Percentiles rank a stretch among this genome's conserved stretches.
phyloP scores from a whole-genome alignment of 2,329 filamentous ascomycete genomes.

The Fusarium nelsonii region DNA sequence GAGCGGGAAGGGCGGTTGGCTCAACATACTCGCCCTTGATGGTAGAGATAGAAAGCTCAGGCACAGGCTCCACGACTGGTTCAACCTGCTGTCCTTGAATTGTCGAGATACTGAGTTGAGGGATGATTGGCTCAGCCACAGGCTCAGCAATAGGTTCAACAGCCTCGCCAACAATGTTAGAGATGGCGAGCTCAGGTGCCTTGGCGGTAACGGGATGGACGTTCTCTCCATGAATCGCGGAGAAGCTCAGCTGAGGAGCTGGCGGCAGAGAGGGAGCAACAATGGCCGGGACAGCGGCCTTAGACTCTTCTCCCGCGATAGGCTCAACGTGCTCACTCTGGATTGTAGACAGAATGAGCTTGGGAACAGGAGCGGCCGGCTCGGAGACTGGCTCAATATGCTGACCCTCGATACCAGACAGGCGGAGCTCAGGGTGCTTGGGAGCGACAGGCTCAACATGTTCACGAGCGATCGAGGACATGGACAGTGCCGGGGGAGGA shows the following conservation, averaged over 20 bases:
- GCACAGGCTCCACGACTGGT: conserved; percentile 34
- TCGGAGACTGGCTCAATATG: conserved; percentile 43
- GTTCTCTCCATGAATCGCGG: conserved; percentile 43
- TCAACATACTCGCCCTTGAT: conserved; percentile 46
- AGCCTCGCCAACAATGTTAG: conserved; percentile 26
- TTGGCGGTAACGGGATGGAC: conserved; percentile 27
- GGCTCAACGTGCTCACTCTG: conserved; percentile 40
- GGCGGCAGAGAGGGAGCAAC: conserved; percentile 24
- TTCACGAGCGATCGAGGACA: conserved; percentile 32
- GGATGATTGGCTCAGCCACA: conserved; percentile 12
- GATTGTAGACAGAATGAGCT: conserved; percentile 40
- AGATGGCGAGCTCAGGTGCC: conserved; percentile 31
- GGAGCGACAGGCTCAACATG: conserved; percentile 48
- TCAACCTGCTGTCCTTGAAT: conserved; percentile 45
- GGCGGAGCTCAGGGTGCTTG: conserved; percentile 29
- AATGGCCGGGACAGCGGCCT: conserved; percentile 7
- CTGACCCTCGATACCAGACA: conserved; percentile 43
- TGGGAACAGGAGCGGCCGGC: conserved; percentile 13
- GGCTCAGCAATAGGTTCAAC: conserved; percentile 31
- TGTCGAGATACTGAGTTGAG: conserved; percentile 35
- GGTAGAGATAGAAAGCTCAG: conserved; percentile 38
- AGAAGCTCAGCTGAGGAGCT: conserved; percentile 39
- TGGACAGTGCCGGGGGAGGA: conserved; percentile 33
- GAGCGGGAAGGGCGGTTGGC: conserved; percentile 36
- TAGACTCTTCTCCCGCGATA: conserved; percentile 25